Evolutionary conservation across 2,329 filamentous ascomycete species (phyloP).

Genomic region (Emergomyces africanus): DNA sequence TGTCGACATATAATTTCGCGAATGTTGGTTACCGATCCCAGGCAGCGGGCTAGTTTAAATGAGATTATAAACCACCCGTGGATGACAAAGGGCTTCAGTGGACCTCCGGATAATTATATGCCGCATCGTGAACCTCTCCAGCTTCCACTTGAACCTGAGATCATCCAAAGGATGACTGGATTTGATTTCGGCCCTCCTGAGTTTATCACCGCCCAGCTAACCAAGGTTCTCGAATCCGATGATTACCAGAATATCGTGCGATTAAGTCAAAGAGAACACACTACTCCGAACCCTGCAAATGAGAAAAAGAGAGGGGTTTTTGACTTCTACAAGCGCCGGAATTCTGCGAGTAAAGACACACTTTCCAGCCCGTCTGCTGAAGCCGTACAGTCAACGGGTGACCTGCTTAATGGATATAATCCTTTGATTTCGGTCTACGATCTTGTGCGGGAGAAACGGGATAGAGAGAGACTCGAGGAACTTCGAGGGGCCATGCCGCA

Average conservation of each 20-base stretch:
- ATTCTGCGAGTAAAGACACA: conserved; percentile 82
- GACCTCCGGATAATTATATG: conserved; percentile 78
- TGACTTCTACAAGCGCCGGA: conserved; percentile 92
- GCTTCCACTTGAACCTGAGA: conserved; percentile 66
- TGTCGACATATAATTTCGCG: conserved; percentile 84
- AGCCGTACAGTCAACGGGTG: conserved; percentile 65
- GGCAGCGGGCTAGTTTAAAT: conserved; percentile 68
- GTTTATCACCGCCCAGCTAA: conserved; percentile 67
- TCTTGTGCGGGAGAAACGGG: conserved; percentile 86
- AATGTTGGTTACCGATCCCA: conserved; percentile 92
- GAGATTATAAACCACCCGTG: conserved; percentile 94
- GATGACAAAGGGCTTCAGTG: conserved; percentile 85
- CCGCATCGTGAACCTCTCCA: conserved; percentile 73
- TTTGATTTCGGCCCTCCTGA: conserved; percentile 93
- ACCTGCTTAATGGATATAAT: conserved; percentile 86
- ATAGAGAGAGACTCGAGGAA: conserved; percentile 53
- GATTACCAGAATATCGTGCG: conserved; percentile 84
- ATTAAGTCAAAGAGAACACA: conserved; percentile 54
- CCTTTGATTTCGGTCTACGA: conserved; percentile 92
- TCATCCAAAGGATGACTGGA: conserved; percentile 89
- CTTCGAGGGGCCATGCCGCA: conserved; percentile 51
- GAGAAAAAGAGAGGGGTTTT: conserved; percentile 87
- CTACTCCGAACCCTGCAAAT: conserved; percentile 42
- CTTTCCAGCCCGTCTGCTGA: conserved; percentile 73
- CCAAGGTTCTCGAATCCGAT: conserved; percentile 77